These are phyloP conservation scores for Colletotrichum sp. DNA, from an alignment of 2,329 filamentous ascomycete species.

Conservation along the genomic window DNA sequence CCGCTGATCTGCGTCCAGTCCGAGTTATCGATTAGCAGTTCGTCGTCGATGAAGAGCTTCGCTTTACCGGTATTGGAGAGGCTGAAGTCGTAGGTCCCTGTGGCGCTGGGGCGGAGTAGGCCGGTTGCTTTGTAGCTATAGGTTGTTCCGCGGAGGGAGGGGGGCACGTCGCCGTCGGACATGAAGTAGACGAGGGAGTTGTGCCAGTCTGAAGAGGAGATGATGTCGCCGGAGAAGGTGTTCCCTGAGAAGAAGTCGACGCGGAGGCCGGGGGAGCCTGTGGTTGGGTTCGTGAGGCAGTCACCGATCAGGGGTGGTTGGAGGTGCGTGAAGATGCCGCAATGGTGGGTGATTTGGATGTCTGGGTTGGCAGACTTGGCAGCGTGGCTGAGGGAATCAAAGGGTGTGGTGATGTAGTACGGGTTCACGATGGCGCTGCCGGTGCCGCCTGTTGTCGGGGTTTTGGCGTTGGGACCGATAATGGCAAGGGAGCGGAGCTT, in stretches of 20 bases:
- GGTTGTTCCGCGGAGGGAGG: conserved; percentile 23
- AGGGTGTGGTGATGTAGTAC: conserved; percentile 22
- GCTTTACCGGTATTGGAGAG: conserved; percentile 22
- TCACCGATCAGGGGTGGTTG: conserved; percentile 16
- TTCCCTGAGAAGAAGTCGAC: conserved; percentile 23
- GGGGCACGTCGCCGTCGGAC: conserved; percentile 24
- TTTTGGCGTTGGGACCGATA: conserved; percentile 24
- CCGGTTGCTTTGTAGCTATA: conserved; percentile 32
- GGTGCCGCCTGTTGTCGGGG: conserved; percentile 23
- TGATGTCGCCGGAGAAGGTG: conserved; percentile 13
- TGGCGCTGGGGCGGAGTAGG: conserved; percentile 27
- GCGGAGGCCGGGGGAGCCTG: background rate
- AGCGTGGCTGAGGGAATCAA: background rate
- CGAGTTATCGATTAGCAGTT: conserved; percentile 49
- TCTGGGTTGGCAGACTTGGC: background rate
- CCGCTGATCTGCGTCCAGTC: conserved; percentile 47
- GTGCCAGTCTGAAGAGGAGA: conserved; percentile 19
- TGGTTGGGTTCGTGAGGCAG: background rate
- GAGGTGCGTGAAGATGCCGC: conserved; percentile 19
- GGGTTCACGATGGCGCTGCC: conserved; percentile 27
- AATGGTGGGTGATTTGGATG: conserved; percentile 5
- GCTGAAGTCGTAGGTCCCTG: conserved; percentile 32
- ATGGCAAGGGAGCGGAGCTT: conserved; percentile 18
- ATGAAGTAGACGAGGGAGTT: conserved; percentile 23
- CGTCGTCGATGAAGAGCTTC: conserved; percentile 35